These are phyloP conservation scores for Aspergillus novoparasiticus DNA, from an alignment of 2,329 filamentous ascomycete genomes.

Conservation along the genomic window DNA sequence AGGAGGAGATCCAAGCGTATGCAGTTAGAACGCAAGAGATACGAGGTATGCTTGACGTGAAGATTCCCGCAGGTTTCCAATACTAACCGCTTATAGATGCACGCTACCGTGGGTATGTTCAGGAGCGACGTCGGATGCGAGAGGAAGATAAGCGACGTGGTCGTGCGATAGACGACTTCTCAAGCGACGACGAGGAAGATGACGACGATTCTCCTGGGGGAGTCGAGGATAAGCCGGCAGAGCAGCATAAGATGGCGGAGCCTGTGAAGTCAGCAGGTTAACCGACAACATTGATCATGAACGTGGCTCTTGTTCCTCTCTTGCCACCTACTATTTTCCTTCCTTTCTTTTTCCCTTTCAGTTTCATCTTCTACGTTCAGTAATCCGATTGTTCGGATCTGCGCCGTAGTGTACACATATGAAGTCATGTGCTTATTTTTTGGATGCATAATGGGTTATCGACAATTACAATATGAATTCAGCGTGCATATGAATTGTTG, in stretches of 20 bases:
- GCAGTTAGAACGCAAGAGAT: slow-evolving; percentile 79
- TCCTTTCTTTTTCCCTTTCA: neutral
- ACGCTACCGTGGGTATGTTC: slow-evolving; percentile 40
- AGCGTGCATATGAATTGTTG: neutral
- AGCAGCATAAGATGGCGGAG: slow-evolving; percentile 8
- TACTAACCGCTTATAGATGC: slow-evolving; percentile 31
- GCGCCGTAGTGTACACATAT: neutral
- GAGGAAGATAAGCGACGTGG: slow-evolving; percentile 46
- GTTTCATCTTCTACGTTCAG: neutral
- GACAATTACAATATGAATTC: neutral
- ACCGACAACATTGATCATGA: neutral
- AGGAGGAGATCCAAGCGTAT: slow-evolving; percentile 87
- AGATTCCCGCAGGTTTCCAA: neutral
- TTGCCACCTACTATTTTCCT: neutral
- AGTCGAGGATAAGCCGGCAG: slow-evolving; percentile 34
- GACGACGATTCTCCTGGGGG: slow-evolving; percentile 31
- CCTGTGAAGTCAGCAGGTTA: slow-evolving; percentile 10
- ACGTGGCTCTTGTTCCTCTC: neutral
- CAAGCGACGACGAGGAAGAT: slow-evolving; percentile 42
- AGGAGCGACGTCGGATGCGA: slow-evolving; percentile 42
- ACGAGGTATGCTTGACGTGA: slow-evolving; percentile 61
- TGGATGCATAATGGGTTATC: neutral
- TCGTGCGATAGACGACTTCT: slow-evolving; percentile 30
- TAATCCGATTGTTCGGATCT: neutral
- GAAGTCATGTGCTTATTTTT: neutral